phyloP scores from a whole-genome alignment of 2,329 filamentous ascomycete genomes.

The Apiospora kogelbergensis region DNA sequence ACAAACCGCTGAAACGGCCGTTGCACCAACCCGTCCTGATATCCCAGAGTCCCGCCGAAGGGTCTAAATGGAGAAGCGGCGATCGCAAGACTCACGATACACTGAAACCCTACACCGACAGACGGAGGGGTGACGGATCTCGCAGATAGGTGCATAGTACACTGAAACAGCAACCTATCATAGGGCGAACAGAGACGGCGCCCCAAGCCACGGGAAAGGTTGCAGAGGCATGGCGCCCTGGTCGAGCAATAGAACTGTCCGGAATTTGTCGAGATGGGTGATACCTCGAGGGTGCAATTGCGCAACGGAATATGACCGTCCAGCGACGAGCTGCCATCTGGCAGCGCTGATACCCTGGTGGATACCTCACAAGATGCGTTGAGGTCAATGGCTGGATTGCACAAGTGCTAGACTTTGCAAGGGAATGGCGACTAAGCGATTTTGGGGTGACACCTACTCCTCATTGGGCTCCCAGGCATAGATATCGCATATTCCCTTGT shows the following conservation, averaged over 20 bases:
- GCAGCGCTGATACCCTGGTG: conserved; percentile 39
- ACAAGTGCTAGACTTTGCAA: conserved; percentile 18
- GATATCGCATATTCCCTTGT: background rate
- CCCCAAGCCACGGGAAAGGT: background rate
- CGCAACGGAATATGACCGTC: conserved; percentile 28
- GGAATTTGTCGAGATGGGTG: background rate
- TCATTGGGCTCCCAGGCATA: conserved; percentile 3
- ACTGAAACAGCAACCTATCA: background rate
- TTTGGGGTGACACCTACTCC: conserved; percentile 5
- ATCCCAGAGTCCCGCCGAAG: conserved; percentile 38
- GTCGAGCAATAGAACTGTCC: background rate
- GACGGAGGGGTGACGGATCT: conserved; percentile 25
- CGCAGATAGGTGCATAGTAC: conserved; percentile 16
- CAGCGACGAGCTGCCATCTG: conserved; percentile 49
- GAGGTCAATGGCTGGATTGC: conserved; percentile 35
- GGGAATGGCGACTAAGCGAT: conserved; percentile 28
- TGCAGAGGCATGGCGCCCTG: background rate
- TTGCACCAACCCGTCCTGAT: conserved; percentile 57
- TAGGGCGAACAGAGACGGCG: background rate
- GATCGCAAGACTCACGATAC: conserved; percentile 32
- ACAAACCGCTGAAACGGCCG: conserved; percentile 54
- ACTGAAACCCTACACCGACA: conserved; percentile 31
- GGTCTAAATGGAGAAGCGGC: conserved; percentile 34
- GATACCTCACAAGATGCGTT: conserved; percentile 34
- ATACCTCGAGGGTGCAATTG: background rate